Evolutionary conservation across 1,139 yeast species (phyloP).

Genomic region (Starmera stellimalicola): DNA sequence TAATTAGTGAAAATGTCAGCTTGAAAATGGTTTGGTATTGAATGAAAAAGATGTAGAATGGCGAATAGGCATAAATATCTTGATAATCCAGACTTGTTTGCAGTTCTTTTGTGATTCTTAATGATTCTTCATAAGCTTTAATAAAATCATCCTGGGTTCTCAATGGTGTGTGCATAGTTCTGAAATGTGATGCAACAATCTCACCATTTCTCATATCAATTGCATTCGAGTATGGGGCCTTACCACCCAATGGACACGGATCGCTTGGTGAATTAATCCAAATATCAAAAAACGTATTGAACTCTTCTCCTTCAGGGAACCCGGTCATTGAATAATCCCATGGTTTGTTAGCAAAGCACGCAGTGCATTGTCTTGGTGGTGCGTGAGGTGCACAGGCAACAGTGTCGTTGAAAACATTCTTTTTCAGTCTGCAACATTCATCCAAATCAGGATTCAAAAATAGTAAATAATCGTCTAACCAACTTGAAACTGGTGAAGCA

Average conservation of each 20-base stretch:
- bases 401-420: slow-evolving; percentile 32
- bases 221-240: slow-evolving; percentile 76
- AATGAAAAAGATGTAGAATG: slow-evolving; percentile 86
- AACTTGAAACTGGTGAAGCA: slow-evolving; percentile 75
- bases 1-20: slow-evolving; percentile 47
- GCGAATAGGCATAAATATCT: slow-evolving; percentile 77
- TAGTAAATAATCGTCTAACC: slow-evolving; percentile 85
- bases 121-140: slow-evolving; percentile 63
- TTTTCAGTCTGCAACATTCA: slow-evolving; percentile 71
- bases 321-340: slow-evolving; percentile 78
- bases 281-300: slow-evolving; percentile 60
- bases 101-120: slow-evolving; percentile 58
- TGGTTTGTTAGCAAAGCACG: slow-evolving; percentile 51
- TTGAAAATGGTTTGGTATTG: slow-evolving; percentile 63
- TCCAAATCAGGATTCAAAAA: slow-evolving; percentile 84
- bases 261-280: slow-evolving; percentile 86
- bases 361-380: slow-evolving; percentile 63
- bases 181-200: slow-evolving; percentile 55
- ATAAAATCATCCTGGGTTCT: slow-evolving; percentile 81
- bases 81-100: slow-evolving; percentile 35
- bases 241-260: slow-evolving; percentile 93
- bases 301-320: slow-evolving; percentile 68
- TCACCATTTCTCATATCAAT: slow-evolving; percentile 35
- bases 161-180: slow-evolving; percentile 76
- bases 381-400: slow-evolving; percentile 56